phyloP scores from a whole-genome alignment of 2,329 filamentous ascomycete genomes.

The Trichoderma polysporum region DNA sequence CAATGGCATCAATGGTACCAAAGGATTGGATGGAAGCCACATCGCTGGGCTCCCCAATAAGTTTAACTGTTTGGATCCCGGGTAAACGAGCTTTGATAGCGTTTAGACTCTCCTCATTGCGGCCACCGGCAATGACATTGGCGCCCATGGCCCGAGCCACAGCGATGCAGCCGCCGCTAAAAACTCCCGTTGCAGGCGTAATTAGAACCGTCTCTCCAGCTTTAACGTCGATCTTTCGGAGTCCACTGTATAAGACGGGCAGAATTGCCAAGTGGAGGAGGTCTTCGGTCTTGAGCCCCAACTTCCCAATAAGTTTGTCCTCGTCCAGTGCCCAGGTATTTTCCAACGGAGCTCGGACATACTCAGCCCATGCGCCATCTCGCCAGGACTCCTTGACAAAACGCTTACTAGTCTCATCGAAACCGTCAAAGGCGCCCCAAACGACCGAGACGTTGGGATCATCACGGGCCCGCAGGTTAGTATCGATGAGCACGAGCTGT shows the following conservation, averaged over 20 bases:
- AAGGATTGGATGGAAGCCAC: conserved; percentile 34
- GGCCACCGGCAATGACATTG: conserved; percentile 51
- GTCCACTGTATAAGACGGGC: conserved; percentile 45
- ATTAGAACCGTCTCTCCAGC: conserved; percentile 51
- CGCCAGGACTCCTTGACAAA: conserved; percentile 33
- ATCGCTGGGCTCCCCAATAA: conserved; percentile 44
- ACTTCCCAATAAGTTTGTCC: conserved; percentile 28
- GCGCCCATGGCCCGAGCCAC: conserved; percentile 52
- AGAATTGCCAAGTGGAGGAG: conserved; percentile 38
- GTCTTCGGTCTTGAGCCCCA: conserved; percentile 42
- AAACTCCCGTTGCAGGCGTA: conserved; percentile 49
- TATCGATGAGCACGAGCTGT: conserved; percentile 37
- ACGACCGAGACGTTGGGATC: conserved; percentile 32
- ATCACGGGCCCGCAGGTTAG: conserved; percentile 34
- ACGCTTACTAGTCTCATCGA: conserved; percentile 28
- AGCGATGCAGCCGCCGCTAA: conserved; percentile 47
- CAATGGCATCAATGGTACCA: conserved; percentile 41
- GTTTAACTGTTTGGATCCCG: conserved; percentile 39
- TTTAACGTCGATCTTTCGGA: conserved; percentile 43
- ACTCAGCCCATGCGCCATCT: conserved; percentile 34
- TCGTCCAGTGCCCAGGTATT: conserved; percentile 37
- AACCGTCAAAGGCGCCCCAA: conserved; percentile 32
- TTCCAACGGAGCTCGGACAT: conserved; percentile 36
- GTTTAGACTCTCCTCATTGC: conserved; percentile 39
- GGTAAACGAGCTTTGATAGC: conserved; percentile 31